These are phyloP conservation scores for Pythium plurisporium DNA, from an alignment of 352 stramenopile genomes.

Conservation along the genomic window DNA sequence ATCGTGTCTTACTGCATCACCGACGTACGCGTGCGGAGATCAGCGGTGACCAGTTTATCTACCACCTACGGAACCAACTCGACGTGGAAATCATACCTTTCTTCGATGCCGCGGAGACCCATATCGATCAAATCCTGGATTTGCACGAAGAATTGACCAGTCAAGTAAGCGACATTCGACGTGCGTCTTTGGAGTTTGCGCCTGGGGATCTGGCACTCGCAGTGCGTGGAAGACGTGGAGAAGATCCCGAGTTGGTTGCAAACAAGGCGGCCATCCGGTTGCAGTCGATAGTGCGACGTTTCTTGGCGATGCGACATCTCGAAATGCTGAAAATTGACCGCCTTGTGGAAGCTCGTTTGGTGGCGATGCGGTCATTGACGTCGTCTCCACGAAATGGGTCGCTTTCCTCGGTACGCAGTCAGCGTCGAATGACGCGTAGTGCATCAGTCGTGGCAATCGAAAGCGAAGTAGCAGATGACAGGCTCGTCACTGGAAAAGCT, in stretches of 20 bases:
- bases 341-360: conserved; percentile 41
- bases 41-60: conserved; percentile 21
- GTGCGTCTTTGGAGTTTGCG: conserved; percentile 28
- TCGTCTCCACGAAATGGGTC: background rate
- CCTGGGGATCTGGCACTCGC: background rate
- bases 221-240: background rate
- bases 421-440: conserved; percentile 5
- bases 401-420: background rate
- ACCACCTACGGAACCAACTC: conserved; percentile 25
- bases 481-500: background rate
- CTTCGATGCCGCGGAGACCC: conserved; percentile 22
- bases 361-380: conserved; percentile 18
- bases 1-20: conserved; percentile 9
- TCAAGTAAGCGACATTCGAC: conserved; percentile 29
- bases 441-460: conserved; percentile 5
- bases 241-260: background rate
- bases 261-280: conserved; percentile 26
- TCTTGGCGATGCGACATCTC: conserved; percentile 36
- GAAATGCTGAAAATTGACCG: conserved; percentile 46
- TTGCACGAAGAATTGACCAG: conserved; percentile 29
- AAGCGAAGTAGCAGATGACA: conserved; percentile 4
- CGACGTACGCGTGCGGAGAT: conserved; percentile 23
- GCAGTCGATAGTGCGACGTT: conserved; percentile 41
- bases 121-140: conserved; percentile 33
- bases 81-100: conserved; percentile 40